Conservation (phyloP, 2,329 filamentous ascomycete species). For the Fusarium pseudocircinatum region DNA sequence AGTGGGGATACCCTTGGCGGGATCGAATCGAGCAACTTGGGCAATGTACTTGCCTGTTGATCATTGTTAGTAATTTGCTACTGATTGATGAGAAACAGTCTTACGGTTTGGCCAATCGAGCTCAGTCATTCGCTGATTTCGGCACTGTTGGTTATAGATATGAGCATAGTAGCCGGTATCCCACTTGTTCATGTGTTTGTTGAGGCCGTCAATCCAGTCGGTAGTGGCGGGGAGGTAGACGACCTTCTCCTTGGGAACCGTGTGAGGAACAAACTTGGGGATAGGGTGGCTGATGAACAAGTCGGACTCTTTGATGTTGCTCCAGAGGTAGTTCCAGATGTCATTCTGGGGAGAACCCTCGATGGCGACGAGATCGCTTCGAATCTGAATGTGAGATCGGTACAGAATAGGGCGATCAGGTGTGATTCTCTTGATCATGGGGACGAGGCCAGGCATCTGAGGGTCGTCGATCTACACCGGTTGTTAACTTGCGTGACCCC, state of each 20-base stretch:
- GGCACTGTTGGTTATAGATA: conserved; percentile 73
- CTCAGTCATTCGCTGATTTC: conserved; percentile 63
- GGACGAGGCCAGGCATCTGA: conserved; percentile 83
- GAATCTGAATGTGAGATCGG: conserved; percentile 84
- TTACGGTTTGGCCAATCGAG: conserved; percentile 64
- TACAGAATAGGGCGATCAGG: conserved; percentile 82
- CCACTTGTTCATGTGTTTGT: conserved; percentile 77
- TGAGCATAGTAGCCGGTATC: conserved; percentile 78
- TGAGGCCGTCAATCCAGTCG: conserved; percentile 85
- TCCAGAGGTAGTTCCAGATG: conserved; percentile 80
- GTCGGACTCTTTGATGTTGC: conserved; percentile 75
- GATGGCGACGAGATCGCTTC: conserved; percentile 74
- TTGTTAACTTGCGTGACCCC: not conserved
- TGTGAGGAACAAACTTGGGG: conserved; percentile 75
- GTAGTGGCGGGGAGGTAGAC: conserved; percentile 83
- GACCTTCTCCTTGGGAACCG: conserved; percentile 72
- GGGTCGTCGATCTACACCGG: conserved; percentile 74
- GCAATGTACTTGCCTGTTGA: conserved; percentile 73
- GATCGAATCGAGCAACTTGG: conserved; percentile 85
- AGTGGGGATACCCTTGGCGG: conserved; percentile 82
- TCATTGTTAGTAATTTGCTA: conserved; percentile 21
- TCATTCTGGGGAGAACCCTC: conserved; percentile 74
- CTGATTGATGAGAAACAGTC: not conserved
- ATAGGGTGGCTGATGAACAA: conserved; percentile 87
- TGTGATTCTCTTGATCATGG: conserved; percentile 75